Base-by-base conservation (phyloP, 2,329 filamentous ascomycete species). In the Leptosphaerulina australis region DNA sequence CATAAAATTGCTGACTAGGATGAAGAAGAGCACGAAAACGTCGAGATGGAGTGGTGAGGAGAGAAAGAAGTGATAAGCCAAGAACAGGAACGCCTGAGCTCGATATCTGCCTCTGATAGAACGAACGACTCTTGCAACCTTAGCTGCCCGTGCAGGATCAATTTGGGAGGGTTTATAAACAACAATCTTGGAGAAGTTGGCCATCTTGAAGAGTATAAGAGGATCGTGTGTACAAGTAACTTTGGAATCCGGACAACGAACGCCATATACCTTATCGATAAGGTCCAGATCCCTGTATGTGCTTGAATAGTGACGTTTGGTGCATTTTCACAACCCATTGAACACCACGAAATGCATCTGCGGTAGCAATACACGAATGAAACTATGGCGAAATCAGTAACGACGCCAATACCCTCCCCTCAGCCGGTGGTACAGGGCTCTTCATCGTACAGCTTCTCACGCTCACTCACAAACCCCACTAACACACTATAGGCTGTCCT, bases 401-500 rank as follows among this genome's bases (percentile, higher is more conserved):
- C 58, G 18, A 50, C 58, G 1, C 50, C 61, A 3, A 11, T 48
- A 10, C 18, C 35, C 18, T 25, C 48, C 5, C 45, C 61, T 21
- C 57, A 49, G 41, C 59, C 62, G n/a, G 55, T 40, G 14, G 25
- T 57, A 22, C 64, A 60, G 35, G 50, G 37, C 25, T 45, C 56
- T 18, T 63, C 62, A 20, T 62, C 61, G 56, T 60, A 55, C 49
- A 17, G 18, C 24, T 2, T 17, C 28, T 8, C 14, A 9, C 12
- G 10, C 6, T n/a, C 12, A n/a, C 9, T 34, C 30, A 24, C 22
- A 11, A 34, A 51, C 54, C 62, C 63, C 60, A 30, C 62, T 67
- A 60, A 66, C 55, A 20, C 9, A 21, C 33, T 38, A 11, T 67
- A 93, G 90, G 30, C 80, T 94, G 61, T 94, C 91, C 26, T 97